Evolutionary conservation across 179 eudicot species (phyloP).

Genomic region (Vitellaria paradoxa): DNA sequence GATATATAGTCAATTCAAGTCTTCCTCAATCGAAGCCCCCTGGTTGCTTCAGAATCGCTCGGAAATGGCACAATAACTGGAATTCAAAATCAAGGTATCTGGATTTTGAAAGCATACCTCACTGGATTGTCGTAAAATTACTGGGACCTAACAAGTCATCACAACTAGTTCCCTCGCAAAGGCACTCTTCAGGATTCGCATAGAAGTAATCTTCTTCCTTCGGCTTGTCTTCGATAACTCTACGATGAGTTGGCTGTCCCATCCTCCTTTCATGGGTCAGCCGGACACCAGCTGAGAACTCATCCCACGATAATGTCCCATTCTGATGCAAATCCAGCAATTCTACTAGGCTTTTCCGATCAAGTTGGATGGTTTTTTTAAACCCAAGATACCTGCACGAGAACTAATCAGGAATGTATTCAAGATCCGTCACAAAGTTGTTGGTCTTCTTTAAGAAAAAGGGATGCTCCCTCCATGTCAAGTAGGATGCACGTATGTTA

Average conservation of each 20-base stretch:
- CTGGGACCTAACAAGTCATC: slow-evolving; percentile 31
- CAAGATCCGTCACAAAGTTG: background rate
- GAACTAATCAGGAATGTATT: slow-evolving; percentile 9
- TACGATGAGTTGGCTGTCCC: slow-evolving; percentile 72
- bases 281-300: slow-evolving; percentile 53
- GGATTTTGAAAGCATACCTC: slow-evolving; percentile 6
- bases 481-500: slow-evolving; percentile 12
- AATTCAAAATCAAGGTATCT: slow-evolving; percentile 6
- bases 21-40: slow-evolving; percentile 12
- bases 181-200: slow-evolving; percentile 91
- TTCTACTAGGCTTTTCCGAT: slow-evolving; percentile 67
- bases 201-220: slow-evolving; percentile 97
- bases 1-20: background rate
- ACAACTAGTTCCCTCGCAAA: slow-evolving; percentile 62
- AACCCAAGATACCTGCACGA: slow-evolving; percentile 80
- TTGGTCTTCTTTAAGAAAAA: background rate
- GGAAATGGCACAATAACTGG: background rate
- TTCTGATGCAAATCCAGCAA: slow-evolving; percentile 74
- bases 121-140: slow-evolving; percentile 29
- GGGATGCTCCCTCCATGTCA: background rate
- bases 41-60: background rate
- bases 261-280: slow-evolving; percentile 56
- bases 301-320: slow-evolving; percentile 69
- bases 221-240: slow-evolving; percentile 71
- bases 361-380: slow-evolving; percentile 63